Conservation (phyloP, 2,329 filamentous ascomycete genomes). For the Alternaria viburni region DNA sequence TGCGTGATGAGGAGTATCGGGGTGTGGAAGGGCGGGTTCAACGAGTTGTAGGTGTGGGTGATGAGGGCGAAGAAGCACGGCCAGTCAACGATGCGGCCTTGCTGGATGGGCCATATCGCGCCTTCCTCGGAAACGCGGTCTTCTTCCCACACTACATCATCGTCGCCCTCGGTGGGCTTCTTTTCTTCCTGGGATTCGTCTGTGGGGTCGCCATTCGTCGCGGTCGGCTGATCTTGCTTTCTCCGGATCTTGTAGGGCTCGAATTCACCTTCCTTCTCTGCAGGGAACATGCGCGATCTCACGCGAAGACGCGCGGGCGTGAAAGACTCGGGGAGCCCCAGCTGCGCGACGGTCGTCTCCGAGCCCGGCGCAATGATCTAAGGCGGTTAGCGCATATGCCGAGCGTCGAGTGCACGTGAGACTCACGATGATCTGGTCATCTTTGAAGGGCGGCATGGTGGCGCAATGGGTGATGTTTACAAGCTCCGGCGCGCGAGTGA, state of each 20-base stretch:
- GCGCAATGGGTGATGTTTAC: slow-evolving; percentile 32
- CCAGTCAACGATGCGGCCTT: slow-evolving; percentile 88
- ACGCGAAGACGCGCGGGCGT: slow-evolving; percentile 87
- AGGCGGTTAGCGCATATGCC: slow-evolving; percentile 15
- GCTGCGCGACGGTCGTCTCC: slow-evolving; percentile 86
- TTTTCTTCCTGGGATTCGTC: slow-evolving; percentile 29
- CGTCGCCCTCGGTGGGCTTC: slow-evolving; percentile 52
- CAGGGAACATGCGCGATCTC: slow-evolving; percentile 90
- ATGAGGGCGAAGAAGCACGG: slow-evolving; percentile 91
- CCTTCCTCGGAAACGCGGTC: slow-evolving; percentile 87
- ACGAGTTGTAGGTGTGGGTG: slow-evolving; percentile 85
- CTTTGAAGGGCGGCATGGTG: slow-evolving; percentile 53
- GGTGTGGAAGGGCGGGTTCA: slow-evolving; percentile 92
- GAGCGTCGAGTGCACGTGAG: not conserved
- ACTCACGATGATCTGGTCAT: slow-evolving; percentile 54
- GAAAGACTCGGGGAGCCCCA: slow-evolving; percentile 87
- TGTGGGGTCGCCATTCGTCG: slow-evolving; percentile 40
- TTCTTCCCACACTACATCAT: slow-evolving; percentile 79
- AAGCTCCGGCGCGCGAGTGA: slow-evolving; percentile 18
- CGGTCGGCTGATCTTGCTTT: slow-evolving; percentile 43
- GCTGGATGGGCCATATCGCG: slow-evolving; percentile 83
- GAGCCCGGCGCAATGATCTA: slow-evolving; percentile 81
- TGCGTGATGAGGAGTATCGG: slow-evolving; percentile 90
- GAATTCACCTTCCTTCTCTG: slow-evolving; percentile 76
- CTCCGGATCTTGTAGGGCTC: slow-evolving; percentile 80